Conservation (phyloP, 768 basidiomycete species). For the Stropharia rugosoannulata region DNA sequence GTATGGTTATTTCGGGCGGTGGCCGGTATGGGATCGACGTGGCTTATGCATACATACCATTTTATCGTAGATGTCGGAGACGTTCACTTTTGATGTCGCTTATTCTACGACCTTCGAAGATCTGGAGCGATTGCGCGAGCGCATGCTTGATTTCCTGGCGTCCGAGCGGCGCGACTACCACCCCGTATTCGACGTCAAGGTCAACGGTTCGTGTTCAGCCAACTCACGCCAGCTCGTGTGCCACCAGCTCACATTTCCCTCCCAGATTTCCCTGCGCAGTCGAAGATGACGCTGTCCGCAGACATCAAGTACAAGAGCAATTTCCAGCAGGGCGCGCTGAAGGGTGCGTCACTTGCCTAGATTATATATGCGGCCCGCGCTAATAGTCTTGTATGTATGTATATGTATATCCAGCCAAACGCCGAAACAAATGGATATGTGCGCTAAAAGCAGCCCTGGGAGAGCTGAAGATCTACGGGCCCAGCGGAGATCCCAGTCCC, state of each 20-base stretch:
- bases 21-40: not conserved
- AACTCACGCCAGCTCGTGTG: not conserved
- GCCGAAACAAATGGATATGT: conserved; percentile 92
- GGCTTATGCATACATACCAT: not conserved
- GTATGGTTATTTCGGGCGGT: conserved; percentile 9
- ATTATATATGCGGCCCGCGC: not conserved
- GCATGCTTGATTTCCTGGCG: conserved; percentile 80
- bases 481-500: conserved; percentile 54
- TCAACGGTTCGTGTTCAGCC: conserved; percentile 45
- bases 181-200: conserved; percentile 70
- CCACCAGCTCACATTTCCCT: not conserved
- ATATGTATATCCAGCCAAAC: conserved; percentile 47
- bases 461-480: conserved; percentile 72
- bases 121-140: conserved; percentile 69
- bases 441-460: conserved; percentile 73
- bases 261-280: conserved; percentile 77
- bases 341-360: conserved; percentile 38
- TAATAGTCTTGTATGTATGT: not conserved
- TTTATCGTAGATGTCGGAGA: conserved; percentile 62
- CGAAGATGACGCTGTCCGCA: conserved; percentile 71
- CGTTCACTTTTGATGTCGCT: conserved; percentile 77
- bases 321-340: conserved; percentile 75
- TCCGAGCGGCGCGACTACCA: conserved; percentile 73
- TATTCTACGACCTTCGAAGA: conserved; percentile 81
- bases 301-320: conserved; percentile 92